Evolutionary conservation across 108 stramenopile genomes (phyloP).

Genomic region (Skeletonema grethae): DNA sequence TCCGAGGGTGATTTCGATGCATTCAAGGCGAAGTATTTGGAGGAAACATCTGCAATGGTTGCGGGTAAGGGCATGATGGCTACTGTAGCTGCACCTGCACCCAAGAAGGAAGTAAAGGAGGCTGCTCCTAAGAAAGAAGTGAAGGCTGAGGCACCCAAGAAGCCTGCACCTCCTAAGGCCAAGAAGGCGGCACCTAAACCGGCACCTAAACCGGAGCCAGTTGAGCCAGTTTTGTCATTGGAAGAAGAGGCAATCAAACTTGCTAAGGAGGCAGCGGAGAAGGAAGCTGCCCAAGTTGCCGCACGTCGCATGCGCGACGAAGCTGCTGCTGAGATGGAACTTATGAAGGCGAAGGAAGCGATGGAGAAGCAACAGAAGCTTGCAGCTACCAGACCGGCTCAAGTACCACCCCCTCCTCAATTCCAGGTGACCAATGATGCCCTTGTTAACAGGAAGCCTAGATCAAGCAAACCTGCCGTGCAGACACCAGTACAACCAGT

Average conservation of each 20-base stretch:
- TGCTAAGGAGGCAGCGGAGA: conserved; percentile 63
- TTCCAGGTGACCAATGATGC: not conserved
- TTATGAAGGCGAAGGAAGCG: conserved; percentile 64
- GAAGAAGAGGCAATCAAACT: conserved; percentile 68
- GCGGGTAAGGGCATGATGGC: conserved; percentile 26
- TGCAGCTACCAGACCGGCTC: conserved; percentile 8
- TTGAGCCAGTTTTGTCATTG: conserved; percentile 42
- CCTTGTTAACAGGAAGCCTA: not conserved
- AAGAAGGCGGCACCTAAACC: conserved; percentile 25
- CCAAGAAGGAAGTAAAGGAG: conserved; percentile 7
- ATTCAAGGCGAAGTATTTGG: conserved; percentile 59
- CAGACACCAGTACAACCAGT: conserved; percentile 6
- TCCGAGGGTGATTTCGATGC: conserved; percentile 50
- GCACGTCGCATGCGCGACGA: conserved; percentile 63
- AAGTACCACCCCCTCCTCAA: conserved; percentile 10
- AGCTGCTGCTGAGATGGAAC: conserved; percentile 65
- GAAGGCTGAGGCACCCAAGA: conserved; percentile 27
- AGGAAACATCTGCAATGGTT: conserved; percentile 49
- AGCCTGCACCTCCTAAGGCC: conserved; percentile 9
- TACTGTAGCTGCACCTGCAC: conserved; percentile 18
- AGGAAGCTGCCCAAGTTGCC: conserved; percentile 61
- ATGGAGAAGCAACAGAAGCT: conserved; percentile 56
- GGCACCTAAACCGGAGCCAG: conserved; percentile 42
- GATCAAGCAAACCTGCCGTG: not conserved
- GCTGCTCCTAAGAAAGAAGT: conserved; percentile 8